Evolutionary conservation across 1,284 basidiomycete genomes (phyloP), one percentile per base, ranked within the genome.

Genomic region (Cutaneotrichosporon sp.): DNA sequence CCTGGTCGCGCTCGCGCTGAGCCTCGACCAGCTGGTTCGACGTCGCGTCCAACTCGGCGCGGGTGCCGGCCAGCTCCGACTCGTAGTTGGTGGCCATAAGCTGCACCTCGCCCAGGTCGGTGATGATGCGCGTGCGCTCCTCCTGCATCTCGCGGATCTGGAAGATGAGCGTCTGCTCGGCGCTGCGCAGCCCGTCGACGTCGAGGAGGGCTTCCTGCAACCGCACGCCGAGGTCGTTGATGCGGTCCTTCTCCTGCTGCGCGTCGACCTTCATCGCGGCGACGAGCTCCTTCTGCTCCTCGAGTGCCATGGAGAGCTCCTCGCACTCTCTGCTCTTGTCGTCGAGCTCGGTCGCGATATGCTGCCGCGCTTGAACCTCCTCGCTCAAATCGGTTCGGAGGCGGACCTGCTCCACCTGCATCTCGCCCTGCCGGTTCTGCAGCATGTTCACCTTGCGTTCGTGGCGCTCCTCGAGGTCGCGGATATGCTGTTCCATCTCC

Each of bases 101-200:
- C 46, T 89, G 86, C 0, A 89, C 88, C 59, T 88, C 88, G 67
- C 91, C 89, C 22, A 94, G 80, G 22, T 86, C 85, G 22, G 84
- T 84, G 38, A 92, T 77, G 27, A 85, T 86, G 50, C 81, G 82
- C 16, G 87, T 86, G 68, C 92, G 88, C 55, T 92, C 90, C 60
- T 87, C 86, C 49, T 92, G 81, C 43, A 93, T 78, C 52, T 82
- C 82, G 8, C 84, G 82, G 22, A 91, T 80, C 69, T 88, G 89
- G 57, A 81, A 81, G 29, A 69, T 58, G 7, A 74, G 68, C 2
- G 64, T 71, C 22, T 68, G 13, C 85, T 85, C 74, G 86, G 87
- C 61, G 85, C 85, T 34, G 85, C 68, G 69, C 38, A 77, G 62
- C 8, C 75, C 75, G 51, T 88, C 46, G 22, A 87, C 88, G 69